These are phyloP conservation scores for Ananas comosus DNA, from an alignment of 176 grass and related monocot genomes.

Conservation along the genomic window DNA sequence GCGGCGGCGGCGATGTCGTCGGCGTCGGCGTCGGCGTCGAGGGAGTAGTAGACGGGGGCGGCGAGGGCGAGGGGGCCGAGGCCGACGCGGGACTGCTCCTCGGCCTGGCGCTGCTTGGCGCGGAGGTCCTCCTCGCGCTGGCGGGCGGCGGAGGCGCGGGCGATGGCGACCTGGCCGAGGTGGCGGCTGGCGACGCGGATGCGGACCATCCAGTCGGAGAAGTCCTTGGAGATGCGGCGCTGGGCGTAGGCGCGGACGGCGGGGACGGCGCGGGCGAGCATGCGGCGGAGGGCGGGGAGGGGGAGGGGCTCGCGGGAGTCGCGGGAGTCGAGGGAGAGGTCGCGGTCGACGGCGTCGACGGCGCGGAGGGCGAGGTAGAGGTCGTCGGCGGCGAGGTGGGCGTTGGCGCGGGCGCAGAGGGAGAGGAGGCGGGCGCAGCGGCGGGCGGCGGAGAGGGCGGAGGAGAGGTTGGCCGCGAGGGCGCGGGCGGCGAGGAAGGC, in stretches of 20 bases:
- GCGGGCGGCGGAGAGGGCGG: constrained; percentile 48
- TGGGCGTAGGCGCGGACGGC: constrained; percentile 68
- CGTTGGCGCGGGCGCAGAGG: constrained; percentile 71
- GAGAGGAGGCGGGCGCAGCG: constrained; percentile 65
- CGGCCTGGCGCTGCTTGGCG: constrained; percentile 58
- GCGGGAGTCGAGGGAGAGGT: constrained; percentile 39
- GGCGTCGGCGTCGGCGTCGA: constrained; percentile 15
- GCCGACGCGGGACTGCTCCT: constrained; percentile 70
- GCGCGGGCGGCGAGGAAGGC: constrained; percentile 68
- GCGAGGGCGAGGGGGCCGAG: constrained; percentile 44
- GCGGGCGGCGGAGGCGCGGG: constrained; percentile 69
- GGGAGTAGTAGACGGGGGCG: no score
- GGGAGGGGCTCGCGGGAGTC: constrained; percentile 33
- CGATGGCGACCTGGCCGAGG: constrained; percentile 88
- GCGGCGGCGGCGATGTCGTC: constrained; percentile 36
- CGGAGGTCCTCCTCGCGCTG: constrained; percentile 95
- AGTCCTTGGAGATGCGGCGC: constrained; percentile 87
- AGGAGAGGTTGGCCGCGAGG: constrained; percentile 56
- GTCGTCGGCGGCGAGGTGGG: constrained; percentile 47
- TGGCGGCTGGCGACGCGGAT: constrained; percentile 83
- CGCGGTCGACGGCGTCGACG: constrained; percentile 68
- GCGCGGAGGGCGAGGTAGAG: constrained; percentile 84
- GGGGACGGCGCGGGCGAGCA: constrained; percentile 64
- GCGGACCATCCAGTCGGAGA: constrained; percentile 92
- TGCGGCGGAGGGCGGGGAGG: constrained; percentile 62